Conservation (phyloP, 1,139 yeast genomes). For the Debaryomyces udenii region DNA sequence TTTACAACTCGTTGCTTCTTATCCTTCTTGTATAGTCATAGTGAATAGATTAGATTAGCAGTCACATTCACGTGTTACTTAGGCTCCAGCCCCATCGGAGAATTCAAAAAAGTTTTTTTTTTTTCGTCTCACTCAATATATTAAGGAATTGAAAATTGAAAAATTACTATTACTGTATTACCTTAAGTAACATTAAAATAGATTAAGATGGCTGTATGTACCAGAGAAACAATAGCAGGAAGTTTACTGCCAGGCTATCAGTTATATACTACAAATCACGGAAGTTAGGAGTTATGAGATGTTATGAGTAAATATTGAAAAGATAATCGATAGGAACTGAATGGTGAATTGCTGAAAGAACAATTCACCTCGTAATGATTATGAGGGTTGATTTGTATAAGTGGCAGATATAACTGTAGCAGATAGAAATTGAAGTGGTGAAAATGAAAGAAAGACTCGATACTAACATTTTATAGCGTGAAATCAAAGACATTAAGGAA, state of each 20-base stretch:
- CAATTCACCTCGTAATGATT: no score
- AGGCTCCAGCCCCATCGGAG: slow-evolving; percentile 5
- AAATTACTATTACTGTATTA: slow-evolving; percentile 7
- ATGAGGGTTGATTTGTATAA: no score
- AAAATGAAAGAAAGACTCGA: no score
- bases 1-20: no score
- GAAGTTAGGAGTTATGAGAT: neutral
- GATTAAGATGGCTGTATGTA: slow-evolving; percentile 40
- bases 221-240: slow-evolving; percentile 1
- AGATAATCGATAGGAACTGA: no score
- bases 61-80: slow-evolving; percentile 9
- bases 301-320: no score
- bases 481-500: slow-evolving; percentile 96
- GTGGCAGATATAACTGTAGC: no score
- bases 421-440: no score
- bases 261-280: no score
- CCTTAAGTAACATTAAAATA: slow-evolving; percentile 8
- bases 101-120: slow-evolving; percentile 6
- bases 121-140: slow-evolving; percentile 4
- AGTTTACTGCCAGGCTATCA: neutral
- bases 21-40: no score
- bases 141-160: slow-evolving; percentile 3
- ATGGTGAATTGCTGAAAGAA: no score
- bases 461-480: slow-evolving; percentile 45
- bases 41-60: neutral